phyloP scores from a whole-genome alignment of 2,329 filamentous ascomycete genomes.

The Colletotrichum phormii region DNA sequence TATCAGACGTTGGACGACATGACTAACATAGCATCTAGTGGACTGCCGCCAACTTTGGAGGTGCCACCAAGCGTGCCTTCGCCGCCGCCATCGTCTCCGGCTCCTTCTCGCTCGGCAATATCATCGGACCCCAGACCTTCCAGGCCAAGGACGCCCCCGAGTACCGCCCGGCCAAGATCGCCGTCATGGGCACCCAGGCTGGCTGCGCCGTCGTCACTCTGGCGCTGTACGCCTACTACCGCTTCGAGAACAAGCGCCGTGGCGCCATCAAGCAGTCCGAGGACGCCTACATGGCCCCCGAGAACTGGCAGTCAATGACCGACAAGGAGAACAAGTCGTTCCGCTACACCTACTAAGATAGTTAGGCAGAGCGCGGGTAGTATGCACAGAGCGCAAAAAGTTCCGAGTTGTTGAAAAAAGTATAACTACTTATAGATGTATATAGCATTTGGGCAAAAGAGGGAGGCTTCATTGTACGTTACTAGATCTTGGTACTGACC shows the following conservation, averaged over 20 bases:
- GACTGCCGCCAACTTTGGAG: slow-evolving; percentile 63
- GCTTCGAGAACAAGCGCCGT: slow-evolving; percentile 58
- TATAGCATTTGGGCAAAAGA: neutral
- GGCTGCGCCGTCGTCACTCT: slow-evolving; percentile 55
- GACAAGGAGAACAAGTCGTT: slow-evolving; percentile 69
- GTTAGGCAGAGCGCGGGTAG: neutral
- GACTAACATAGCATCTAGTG: slow-evolving; percentile 46
- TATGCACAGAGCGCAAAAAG: neutral
- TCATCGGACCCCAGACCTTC: slow-evolving; percentile 69
- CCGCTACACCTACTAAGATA: slow-evolving; percentile 58
- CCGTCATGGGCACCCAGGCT: slow-evolving; percentile 63
- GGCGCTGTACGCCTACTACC: slow-evolving; percentile 61
- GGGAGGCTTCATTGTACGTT: neutral
- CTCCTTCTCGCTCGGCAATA: slow-evolving; percentile 65
- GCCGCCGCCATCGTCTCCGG: slow-evolving; percentile 61
- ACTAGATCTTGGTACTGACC: neutral
- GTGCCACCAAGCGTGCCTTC: slow-evolving; percentile 64
- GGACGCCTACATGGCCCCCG: slow-evolving; percentile 53
- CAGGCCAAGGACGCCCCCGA: slow-evolving; percentile 62
- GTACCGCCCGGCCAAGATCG: slow-evolving; percentile 65
- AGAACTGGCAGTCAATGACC: slow-evolving; percentile 62
- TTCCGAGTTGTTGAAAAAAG: neutral
- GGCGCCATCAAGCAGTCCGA: slow-evolving; percentile 46
- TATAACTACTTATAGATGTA: neutral
- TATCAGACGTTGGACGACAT: neutral